phyloP scores from a whole-genome alignment of 139 green algal genomes.

The Chlorella sp. region DNA sequence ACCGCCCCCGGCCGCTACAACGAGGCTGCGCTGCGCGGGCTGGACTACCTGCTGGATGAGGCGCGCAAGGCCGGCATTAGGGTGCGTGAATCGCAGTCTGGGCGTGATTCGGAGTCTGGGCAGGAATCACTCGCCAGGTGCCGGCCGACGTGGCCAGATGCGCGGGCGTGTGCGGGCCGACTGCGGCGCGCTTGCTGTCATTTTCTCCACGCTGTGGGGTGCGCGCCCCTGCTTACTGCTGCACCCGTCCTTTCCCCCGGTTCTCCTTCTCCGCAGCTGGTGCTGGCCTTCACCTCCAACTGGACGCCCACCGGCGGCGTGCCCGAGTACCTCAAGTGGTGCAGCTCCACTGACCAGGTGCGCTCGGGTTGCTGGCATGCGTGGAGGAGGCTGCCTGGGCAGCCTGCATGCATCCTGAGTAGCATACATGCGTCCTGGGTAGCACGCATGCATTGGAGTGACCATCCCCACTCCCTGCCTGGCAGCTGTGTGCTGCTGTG shows the following conservation, averaged over 20 bases:
- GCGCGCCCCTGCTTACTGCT: background rate
- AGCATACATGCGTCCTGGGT: no score
- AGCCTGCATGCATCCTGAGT: no score
- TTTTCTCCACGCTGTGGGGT: background rate
- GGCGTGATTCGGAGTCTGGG: no score
- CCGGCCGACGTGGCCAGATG: no score
- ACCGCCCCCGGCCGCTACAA: slow-evolving; percentile 51
- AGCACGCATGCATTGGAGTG: background rate
- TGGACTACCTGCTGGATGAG: slow-evolving; percentile 69
- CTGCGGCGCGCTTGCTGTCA: background rate
- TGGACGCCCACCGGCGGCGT: slow-evolving; percentile 57
- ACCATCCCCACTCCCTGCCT: background rate
- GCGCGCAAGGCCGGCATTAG: slow-evolving; percentile 52
- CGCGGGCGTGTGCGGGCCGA: no score
- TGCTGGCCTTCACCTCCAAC: slow-evolving; percentile 64
- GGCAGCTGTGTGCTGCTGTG: background rate
- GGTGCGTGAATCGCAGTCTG: slow-evolving; percentile 18
- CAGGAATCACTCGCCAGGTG: no score
- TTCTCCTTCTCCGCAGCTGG: slow-evolving; percentile 30
- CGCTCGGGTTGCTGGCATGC: background rate
- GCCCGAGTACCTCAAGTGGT: slow-evolving; percentile 58
- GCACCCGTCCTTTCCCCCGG: background rate
- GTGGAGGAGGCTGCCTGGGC: background rate
- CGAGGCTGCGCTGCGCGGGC: slow-evolving; percentile 53
- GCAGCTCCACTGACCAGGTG: background rate